These are phyloP conservation scores for Trichosphaerium sp. DNA, from an alignment of 78 protist genomes.

Conservation along the genomic window DNA sequence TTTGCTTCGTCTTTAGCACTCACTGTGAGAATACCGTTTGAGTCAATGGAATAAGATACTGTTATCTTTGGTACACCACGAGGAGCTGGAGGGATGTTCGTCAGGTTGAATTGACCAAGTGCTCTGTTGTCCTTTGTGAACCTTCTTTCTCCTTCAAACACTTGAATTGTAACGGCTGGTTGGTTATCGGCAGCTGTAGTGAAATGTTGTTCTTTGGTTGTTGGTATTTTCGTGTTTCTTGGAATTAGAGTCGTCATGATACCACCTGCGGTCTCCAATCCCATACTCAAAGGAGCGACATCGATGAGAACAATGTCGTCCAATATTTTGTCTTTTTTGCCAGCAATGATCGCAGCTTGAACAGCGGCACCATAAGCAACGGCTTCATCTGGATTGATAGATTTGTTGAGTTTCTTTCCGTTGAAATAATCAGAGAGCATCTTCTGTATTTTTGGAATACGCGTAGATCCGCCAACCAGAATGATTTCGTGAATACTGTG, in stretches of 20 bases:
- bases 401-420: slow-evolving; percentile 84
- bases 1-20: slow-evolving; percentile 86
- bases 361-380: slow-evolving; percentile 99
- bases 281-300: slow-evolving; percentile 91
- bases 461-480: slow-evolving; percentile 96
- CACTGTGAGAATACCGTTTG: slow-evolving; percentile 86
- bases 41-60: slow-evolving; percentile 78
- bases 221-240: slow-evolving; percentile 97
- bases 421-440: slow-evolving; percentile 89
- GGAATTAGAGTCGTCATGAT: slow-evolving; percentile 93
- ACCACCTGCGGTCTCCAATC: slow-evolving; percentile 97
- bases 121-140: slow-evolving; percentile 79
- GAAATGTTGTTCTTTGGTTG: slow-evolving; percentile 88
- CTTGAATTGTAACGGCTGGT: slow-evolving; percentile 79
- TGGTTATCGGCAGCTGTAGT: slow-evolving; percentile 91
- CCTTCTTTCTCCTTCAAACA: slow-evolving; percentile 93
- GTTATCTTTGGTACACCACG: slow-evolving; percentile 80
- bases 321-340: slow-evolving; percentile 54
- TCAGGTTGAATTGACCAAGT: slow-evolving; percentile 70
- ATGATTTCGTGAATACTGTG: slow-evolving; percentile 76
- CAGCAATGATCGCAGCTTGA: slow-evolving; percentile 93
- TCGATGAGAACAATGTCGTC: slow-evolving; percentile 75
- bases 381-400: slow-evolving; percentile 97
- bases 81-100: slow-evolving; percentile 81
- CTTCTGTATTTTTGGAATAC: slow-evolving; percentile 93